phyloP scores from a whole-genome alignment of 352 stramenopile species.

The Blastocystis sp. region DNA sequence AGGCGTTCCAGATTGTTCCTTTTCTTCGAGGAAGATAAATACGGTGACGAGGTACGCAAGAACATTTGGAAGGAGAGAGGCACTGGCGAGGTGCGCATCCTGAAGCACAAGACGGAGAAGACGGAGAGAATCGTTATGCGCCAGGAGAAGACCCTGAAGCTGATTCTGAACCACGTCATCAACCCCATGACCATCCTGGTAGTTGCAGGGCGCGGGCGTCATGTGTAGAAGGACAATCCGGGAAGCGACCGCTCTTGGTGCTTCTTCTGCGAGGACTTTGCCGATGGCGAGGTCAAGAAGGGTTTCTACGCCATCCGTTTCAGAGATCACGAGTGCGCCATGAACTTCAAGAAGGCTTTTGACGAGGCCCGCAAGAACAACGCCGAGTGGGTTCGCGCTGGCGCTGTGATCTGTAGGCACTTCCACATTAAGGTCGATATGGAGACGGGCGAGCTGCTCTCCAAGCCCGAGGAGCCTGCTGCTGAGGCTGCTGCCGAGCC shows the following conservation, averaged over 20 bases:
- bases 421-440: slow-evolving; percentile 68
- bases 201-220: slow-evolving; percentile 72
- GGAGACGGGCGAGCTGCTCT: slow-evolving; percentile 60
- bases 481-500: slow-evolving; percentile 53
- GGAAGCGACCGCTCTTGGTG: slow-evolving; percentile 85
- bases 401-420: slow-evolving; percentile 35
- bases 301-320: slow-evolving; percentile 84
- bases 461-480: slow-evolving; percentile 29
- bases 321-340: slow-evolving; percentile 81
- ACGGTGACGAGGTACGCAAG: slow-evolving; percentile 82
- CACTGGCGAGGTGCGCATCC: slow-evolving; percentile 82
- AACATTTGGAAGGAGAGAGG: slow-evolving; percentile 86
- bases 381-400: slow-evolving; percentile 49
- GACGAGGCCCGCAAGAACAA: slow-evolving; percentile 82
- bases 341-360: slow-evolving; percentile 85
- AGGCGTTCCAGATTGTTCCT: slow-evolving; percentile 81
- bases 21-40: slow-evolving; percentile 78
- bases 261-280: slow-evolving; percentile 85
- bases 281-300: slow-evolving; percentile 81
- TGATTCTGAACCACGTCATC: slow-evolving; percentile 84
- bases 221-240: slow-evolving; percentile 82
- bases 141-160: slow-evolving; percentile 87
- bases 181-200: slow-evolving; percentile 66
- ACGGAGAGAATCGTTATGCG: slow-evolving; percentile 84
- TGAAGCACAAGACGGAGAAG: slow-evolving; percentile 86